These are phyloP conservation scores for Ascoidea asiatica DNA, from an alignment of 805 yeast species.

Conservation along the genomic window DNA sequence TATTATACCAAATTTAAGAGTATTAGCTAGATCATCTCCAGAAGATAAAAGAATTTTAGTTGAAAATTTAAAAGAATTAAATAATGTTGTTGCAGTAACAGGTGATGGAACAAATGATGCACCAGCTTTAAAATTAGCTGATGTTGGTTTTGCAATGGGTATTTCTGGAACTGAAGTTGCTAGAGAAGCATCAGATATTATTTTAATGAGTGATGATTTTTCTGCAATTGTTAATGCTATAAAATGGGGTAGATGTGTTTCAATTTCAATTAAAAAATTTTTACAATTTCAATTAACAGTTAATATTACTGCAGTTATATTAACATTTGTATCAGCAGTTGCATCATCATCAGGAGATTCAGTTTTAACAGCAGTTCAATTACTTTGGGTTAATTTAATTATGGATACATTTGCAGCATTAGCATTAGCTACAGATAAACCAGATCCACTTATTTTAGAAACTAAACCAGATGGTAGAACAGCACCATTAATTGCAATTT, in stretches of 20 bases:
- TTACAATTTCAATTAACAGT: constrained; percentile 95
- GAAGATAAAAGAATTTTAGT: constrained; percentile 88
- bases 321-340: constrained; percentile 90
- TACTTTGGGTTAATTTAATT: constrained; percentile 92
- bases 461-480: constrained; percentile 76
- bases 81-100: constrained; percentile 96
- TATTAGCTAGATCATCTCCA: constrained; percentile 89
- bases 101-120: constrained; percentile 99
- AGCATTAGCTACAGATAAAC: constrained; percentile 96
- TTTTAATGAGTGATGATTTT: constrained; percentile 89
- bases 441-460: constrained; percentile 67
- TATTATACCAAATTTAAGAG: constrained; percentile 61
- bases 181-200: constrained; percentile 90
- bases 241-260: constrained; percentile 97
- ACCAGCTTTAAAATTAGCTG: constrained; percentile 91
- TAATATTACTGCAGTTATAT: constrained; percentile 87
- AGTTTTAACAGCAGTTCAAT: constrained; percentile 92
- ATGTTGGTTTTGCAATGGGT: constrained; percentile 98
- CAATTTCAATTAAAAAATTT: constrained; percentile 87
- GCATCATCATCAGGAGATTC: constrained; percentile 67
- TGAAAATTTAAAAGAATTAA: constrained; percentile 59
- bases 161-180: constrained; percentile 98
- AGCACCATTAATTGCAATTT: constrained; percentile 67
- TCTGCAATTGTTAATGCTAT: constrained; percentile 91
- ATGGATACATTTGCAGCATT: constrained; percentile 98